A percentile compares a stretch with the other conserved stretches of the same genome.
Evolutionary conservation across 768 basidiomycete species (phyloP).

Genomic region (Suillus americanus): DNA sequence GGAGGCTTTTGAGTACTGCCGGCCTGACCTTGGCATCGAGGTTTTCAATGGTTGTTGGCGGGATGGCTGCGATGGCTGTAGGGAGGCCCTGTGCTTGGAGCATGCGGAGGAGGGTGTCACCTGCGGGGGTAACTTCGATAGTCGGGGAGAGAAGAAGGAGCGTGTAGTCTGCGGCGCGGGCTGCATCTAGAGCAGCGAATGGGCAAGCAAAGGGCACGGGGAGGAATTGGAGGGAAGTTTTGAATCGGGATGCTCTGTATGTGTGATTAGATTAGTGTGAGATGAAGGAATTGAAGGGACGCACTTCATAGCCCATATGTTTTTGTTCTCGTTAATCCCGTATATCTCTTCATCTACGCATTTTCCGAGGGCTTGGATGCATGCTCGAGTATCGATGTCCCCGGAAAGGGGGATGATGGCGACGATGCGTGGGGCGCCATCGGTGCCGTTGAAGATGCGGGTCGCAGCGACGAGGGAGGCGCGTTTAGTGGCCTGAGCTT

Average conservation of each 20-base stretch:
- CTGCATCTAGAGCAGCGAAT: slow-evolving; percentile 80
- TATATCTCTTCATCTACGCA: slow-evolving; percentile 46
- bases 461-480: background rate
- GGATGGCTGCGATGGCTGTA: slow-evolving; percentile 73
- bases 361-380: slow-evolving; percentile 57
- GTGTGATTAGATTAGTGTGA: slow-evolving; percentile 2
- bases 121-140: slow-evolving; percentile 81
- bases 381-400: slow-evolving; percentile 54
- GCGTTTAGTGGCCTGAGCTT: slow-evolving; percentile 50
- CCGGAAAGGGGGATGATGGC: slow-evolving; percentile 82
- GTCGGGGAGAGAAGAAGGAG: slow-evolving; percentile 79
- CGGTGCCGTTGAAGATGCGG: slow-evolving; percentile 75
- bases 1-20: slow-evolving; percentile 78
- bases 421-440: slow-evolving; percentile 82
- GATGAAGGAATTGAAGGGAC: slow-evolving; percentile 17
- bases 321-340: slow-evolving; percentile 9
- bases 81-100: slow-evolving; percentile 92
- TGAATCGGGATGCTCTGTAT: slow-evolving; percentile 81
- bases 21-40: slow-evolving; percentile 63
- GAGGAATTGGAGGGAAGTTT: slow-evolving; percentile 87
- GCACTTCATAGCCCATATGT: slow-evolving; percentile 67
- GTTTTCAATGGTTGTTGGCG: slow-evolving; percentile 46
- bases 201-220: slow-evolving; percentile 69
- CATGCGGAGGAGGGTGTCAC: slow-evolving; percentile 83
- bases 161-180: slow-evolving; percentile 88